Evolutionary conservation across 352 stramenopile species (phyloP).

Genomic region (Poterioochromonas sp.): DNA sequence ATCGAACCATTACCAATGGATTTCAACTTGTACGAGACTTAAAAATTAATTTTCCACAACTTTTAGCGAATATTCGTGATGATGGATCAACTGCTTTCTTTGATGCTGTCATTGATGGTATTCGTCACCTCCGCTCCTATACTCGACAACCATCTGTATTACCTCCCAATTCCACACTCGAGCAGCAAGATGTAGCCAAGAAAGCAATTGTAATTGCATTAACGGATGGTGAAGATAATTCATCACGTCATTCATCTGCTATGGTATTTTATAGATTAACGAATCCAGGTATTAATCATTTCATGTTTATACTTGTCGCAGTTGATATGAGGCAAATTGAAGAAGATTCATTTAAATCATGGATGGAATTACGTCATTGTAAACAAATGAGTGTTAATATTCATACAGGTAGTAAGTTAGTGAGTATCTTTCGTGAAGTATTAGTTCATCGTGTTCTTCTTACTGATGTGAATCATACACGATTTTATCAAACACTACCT

Average conservation of each 20-base stretch:
- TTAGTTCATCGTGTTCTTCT: neutral
- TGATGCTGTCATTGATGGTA: neutral
- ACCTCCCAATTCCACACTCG: neutral
- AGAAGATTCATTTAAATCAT: neutral
- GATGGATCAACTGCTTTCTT: neutral
- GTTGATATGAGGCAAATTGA: neutral
- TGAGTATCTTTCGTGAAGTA: neutral
- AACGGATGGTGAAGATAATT: conserved; percentile 8
- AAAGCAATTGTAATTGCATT: neutral
- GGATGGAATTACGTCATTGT: neutral
- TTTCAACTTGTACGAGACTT: neutral
- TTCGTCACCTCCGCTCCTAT: no score
- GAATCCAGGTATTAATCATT: neutral
- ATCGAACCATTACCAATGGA: neutral
- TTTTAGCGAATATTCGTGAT: neutral
- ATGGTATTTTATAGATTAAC: neutral
- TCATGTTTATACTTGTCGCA: neutral
- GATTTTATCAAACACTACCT: conserved; percentile 15
- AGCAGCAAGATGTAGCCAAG: neutral
- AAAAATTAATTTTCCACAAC: neutral
- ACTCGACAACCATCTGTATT: neutral
- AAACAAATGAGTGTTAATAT: conserved; percentile 6
- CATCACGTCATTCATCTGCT: neutral
- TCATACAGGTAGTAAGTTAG: neutral
- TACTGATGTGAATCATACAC: neutral